Base-by-base conservation (phyloP, 2,329 filamentous ascomycete species). In the Diplodia mutila region DNA sequence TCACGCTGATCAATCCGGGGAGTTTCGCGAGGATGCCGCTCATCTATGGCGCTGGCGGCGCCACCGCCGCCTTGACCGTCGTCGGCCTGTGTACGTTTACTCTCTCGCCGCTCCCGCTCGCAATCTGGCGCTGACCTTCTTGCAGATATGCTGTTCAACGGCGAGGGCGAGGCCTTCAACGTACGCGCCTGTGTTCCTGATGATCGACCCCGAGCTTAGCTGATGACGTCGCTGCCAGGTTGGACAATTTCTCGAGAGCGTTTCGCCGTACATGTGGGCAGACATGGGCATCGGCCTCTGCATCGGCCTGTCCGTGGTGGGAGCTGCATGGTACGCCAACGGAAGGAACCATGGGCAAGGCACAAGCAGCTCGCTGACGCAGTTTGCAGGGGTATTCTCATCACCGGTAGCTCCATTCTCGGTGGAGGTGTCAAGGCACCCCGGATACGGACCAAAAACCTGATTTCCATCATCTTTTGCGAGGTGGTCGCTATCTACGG, bases 391-490 rank as follows among this genome's bases (percentile, higher is more conserved):
- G 95, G 96, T 75, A 99, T 99, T 80, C 95, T 99, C 83, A 95
- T 98, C 74, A 99, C 95, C 39, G 96, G 96, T 74, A 96, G 94
- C 68, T 97, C 95, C 68, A 99, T 99, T 79, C 87, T 99, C 72
- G 96, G 96, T 76, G 95, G 92, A 74, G 95, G 95, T 84, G 95
- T 99, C 77, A 94, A 92, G 81, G 94, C 95, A 54, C 96, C 96
- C 46, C 91, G 95, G 75, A 99, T 99, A 82, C 92, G 95, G 80
- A 99, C 95, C 71, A 99, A 99, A 89, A 99, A 99, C 85, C 83
- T 99, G 77, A 98, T 99, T 80, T 98, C 94, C 75, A 99, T 99
- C 81, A 98, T 99, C 83, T 99, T 99, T 84, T 99, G 95, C 85
- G 95, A 99, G 84, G 95, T 99, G 77, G 95, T 99, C 76, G 95